phyloP scores from a whole-genome alignment of 2,329 filamentous ascomycete genomes.

The Pseudocercospora fijiensis region DNA sequence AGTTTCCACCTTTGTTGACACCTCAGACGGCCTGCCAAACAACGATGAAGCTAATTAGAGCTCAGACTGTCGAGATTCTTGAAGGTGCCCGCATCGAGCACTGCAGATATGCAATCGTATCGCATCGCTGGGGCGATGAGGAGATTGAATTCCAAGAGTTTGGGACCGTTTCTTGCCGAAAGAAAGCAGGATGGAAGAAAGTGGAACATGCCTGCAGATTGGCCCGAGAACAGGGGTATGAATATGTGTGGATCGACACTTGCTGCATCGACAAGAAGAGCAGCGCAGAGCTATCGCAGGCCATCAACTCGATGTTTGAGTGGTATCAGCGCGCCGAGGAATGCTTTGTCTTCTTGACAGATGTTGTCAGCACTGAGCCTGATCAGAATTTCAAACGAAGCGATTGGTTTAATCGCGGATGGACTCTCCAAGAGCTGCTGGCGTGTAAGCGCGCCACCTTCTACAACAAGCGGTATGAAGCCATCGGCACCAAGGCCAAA shows the following conservation, averaged over 20 bases:
- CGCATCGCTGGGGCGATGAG: conserved; percentile 18
- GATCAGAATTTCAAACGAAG: neutral
- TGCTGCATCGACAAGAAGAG: conserved; percentile 28
- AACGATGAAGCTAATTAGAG: neutral
- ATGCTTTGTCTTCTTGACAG: conserved; percentile 23
- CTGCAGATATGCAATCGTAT: conserved; percentile 21
- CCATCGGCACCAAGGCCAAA: neutral
- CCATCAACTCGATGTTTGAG: conserved; percentile 29
- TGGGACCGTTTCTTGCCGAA: neutral
- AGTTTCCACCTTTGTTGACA: neutral
- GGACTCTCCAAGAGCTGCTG: conserved; percentile 10
- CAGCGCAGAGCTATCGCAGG: conserved; percentile 23
- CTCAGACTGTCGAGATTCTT: neutral
- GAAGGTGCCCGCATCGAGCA: neutral
- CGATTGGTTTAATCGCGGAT: neutral
- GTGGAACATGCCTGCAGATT: neutral
- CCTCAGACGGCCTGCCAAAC: neutral
- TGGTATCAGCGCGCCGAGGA: conserved; percentile 22
- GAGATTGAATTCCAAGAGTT: conserved; percentile 20
- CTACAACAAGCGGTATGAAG: neutral
- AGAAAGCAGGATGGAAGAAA: conserved; percentile 15
- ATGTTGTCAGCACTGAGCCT: neutral
- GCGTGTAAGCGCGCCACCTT: neutral
- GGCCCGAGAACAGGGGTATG: neutral
- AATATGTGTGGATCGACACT: conserved; percentile 26